These are phyloP conservation scores for Pythium phragmitis DNA, from an alignment of 352 stramenopile species.

Conservation along the genomic window DNA sequence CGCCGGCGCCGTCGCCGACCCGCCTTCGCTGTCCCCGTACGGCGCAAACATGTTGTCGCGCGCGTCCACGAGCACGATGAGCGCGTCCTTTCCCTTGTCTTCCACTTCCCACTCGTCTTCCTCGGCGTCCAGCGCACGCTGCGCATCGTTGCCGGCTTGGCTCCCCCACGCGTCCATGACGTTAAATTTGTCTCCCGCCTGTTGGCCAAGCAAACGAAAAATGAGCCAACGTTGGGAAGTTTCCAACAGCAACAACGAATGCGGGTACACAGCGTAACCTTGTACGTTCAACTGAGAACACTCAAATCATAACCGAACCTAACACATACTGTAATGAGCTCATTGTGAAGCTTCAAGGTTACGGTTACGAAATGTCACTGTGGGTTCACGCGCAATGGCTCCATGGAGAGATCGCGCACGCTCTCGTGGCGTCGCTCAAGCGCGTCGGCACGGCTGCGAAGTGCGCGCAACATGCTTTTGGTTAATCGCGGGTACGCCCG, in stretches of 20 bases:
- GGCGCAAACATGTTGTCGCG: slow-evolving; percentile 63
- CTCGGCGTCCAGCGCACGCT: background rate
- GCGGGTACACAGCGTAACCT: background rate
- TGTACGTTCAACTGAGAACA: background rate
- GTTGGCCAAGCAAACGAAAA: background rate
- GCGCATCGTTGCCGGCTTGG: background rate
- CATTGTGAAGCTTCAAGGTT: background rate
- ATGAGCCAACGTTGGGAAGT: background rate
- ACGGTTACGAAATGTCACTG: slow-evolving; percentile 1
- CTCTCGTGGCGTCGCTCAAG: slow-evolving; percentile 24
- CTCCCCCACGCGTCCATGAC: slow-evolving; percentile 19
- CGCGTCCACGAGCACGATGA: slow-evolving; percentile 78
- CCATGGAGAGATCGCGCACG: slow-evolving; percentile 21
- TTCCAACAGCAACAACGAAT: background rate
- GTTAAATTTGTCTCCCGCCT: background rate
- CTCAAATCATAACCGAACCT: background rate
- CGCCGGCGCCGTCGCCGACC: slow-evolving; percentile 17
- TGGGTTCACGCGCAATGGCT: slow-evolving; percentile 25
- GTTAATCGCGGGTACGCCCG: slow-evolving; percentile 48
- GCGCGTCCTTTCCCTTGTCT: slow-evolving; percentile 68
- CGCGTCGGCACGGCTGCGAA: slow-evolving; percentile 21
- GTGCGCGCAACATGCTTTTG: slow-evolving; percentile 38
- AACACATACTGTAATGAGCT: slow-evolving; percentile 1
- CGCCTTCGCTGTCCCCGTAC: slow-evolving; percentile 28
- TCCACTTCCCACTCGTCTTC: slow-evolving; percentile 64